Conservation (phyloP, 2,329 filamentous ascomycete genomes). For the Aspergillus hiratsukae region DNA sequence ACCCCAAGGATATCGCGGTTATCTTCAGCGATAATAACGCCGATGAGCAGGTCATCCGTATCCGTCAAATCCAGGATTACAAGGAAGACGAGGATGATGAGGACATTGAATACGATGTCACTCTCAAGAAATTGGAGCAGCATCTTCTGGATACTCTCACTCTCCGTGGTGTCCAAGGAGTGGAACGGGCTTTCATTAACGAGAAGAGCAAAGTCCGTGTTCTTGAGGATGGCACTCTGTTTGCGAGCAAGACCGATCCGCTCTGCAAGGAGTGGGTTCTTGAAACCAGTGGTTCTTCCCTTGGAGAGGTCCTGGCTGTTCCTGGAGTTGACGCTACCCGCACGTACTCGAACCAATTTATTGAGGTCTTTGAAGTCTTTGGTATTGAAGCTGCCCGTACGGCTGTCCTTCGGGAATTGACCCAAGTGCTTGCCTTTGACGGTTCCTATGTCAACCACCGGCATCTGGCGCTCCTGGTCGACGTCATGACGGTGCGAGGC, state of each 20-base stretch:
- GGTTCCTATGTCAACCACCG: slow-evolving; percentile 99
- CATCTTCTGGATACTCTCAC: slow-evolving; percentile 89
- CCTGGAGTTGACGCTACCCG: slow-evolving; percentile 81
- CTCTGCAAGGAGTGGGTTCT: slow-evolving; percentile 90
- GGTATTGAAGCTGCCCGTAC: slow-evolving; percentile 92
- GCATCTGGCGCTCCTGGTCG: slow-evolving; percentile 88
- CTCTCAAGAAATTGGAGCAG: slow-evolving; percentile 85
- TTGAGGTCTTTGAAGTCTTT: slow-evolving; percentile 89
- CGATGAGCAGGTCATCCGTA: slow-evolving; percentile 88
- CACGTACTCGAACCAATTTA: slow-evolving; percentile 93
- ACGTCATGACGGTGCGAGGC: slow-evolving; percentile 96
- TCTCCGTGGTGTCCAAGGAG: slow-evolving; percentile 81
- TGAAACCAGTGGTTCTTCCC: slow-evolving; percentile 85
- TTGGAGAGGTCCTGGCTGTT: slow-evolving; percentile 78
- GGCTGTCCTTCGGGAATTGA: slow-evolving; percentile 81
- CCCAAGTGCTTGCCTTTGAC: slow-evolving; percentile 91
- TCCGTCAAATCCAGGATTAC: slow-evolving; percentile 69
- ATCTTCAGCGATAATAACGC: slow-evolving; percentile 99
- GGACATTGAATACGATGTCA: slow-evolving; percentile 78
- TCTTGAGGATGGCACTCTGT: slow-evolving; percentile 65
- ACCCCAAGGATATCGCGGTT: slow-evolving; percentile 77
- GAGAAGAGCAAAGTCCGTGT: slow-evolving; percentile 67
- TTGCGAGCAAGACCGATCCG: slow-evolving; percentile 67
- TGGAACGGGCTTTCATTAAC: slow-evolving; percentile 91
- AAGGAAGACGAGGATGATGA: slow-evolving; percentile 71